Percentiles rank a stretch among this genome's conserved stretches.
These are phyloP conservation scores for Dendrocalamus sinicus DNA, from an alignment of 176 grass and related monocot species.

Conservation along the genomic window DNA sequence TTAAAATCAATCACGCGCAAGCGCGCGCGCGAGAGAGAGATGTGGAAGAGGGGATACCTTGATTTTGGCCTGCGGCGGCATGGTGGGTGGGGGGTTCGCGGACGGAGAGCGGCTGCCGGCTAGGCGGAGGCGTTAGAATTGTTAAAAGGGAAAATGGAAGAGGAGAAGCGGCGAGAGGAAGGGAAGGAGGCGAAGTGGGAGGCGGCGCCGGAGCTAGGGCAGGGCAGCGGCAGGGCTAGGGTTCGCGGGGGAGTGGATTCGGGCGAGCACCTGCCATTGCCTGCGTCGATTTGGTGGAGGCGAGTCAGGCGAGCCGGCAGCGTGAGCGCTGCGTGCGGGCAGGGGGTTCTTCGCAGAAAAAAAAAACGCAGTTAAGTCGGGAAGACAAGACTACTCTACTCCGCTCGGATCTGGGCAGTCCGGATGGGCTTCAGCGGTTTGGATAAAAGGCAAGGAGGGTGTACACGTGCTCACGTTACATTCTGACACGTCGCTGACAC, in stretches of 20 bases:
- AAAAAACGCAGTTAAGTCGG: too few species aligned
- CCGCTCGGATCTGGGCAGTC: too few species aligned
- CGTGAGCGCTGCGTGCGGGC: too few species aligned
- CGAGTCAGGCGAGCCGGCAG: too few species aligned
- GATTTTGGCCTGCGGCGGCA: neutral
- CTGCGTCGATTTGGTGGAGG: too few species aligned
- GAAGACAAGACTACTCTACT: too few species aligned
- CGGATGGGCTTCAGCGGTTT: too few species aligned
- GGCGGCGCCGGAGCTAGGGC: neutral
- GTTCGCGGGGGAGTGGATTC: neutral
- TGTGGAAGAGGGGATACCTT: neutral
- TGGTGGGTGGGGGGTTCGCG: neutral
- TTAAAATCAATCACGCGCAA: neutral
- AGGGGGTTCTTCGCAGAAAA: too few species aligned
- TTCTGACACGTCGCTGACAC: too few species aligned
- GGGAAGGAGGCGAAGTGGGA: neutral
- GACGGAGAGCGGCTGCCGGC: neutral
- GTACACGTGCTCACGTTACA: too few species aligned
- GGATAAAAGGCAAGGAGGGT: too few species aligned
- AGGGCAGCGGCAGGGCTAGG: neutral
- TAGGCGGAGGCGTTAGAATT: neutral
- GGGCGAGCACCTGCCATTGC: neutral
- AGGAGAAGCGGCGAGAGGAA: neutral
- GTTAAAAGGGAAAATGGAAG: neutral
- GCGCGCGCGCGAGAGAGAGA: too few species aligned